phyloP scores from a whole-genome alignment of 257 asterid genomes.

The Linaria vulgaris region DNA sequence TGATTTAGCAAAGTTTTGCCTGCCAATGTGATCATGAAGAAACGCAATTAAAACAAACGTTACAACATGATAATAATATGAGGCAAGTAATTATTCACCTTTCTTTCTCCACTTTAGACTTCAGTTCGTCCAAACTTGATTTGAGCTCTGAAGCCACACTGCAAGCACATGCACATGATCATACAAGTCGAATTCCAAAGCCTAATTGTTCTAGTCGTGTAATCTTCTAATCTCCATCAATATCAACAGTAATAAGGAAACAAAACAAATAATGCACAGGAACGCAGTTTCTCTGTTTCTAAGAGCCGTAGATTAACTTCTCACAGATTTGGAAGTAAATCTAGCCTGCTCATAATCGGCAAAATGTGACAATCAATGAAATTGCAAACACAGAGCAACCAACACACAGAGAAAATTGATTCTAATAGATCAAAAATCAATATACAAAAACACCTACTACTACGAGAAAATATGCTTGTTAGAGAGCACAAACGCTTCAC shows the following conservation, averaged over 20 bases:
- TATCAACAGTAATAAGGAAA: no score
- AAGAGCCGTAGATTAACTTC: not conserved
- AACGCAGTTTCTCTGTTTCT: no score
- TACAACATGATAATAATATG: slow-evolving; percentile 1
- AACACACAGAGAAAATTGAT: not conserved
- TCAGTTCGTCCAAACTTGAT: slow-evolving; percentile 70
- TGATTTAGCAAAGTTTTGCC: slow-evolving; percentile 81
- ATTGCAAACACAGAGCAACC: not conserved
- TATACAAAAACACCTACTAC: no score
- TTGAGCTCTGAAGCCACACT: slow-evolving; percentile 81
- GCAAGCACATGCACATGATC: slow-evolving; percentile 34
- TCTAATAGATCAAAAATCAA: no score
- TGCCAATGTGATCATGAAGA: slow-evolving; percentile 37
- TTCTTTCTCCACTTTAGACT: slow-evolving; percentile 78
- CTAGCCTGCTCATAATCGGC: not conserved
- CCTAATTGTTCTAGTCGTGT: not conserved
- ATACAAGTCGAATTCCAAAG: not conserved
- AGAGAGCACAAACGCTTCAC: no score
- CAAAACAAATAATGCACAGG: no score
- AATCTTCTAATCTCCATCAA: not conserved
- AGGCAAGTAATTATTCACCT: slow-evolving; percentile 55
- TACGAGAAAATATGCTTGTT: no score
- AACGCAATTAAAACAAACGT: slow-evolving; percentile 15
- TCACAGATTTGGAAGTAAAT: not conserved
- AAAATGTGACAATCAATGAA: not conserved